Evolutionary conservation across 2,329 filamentous ascomycete species (phyloP), one percentile per base, ranked within the genome.

Genomic region (Coniochaeta sp.): DNA sequence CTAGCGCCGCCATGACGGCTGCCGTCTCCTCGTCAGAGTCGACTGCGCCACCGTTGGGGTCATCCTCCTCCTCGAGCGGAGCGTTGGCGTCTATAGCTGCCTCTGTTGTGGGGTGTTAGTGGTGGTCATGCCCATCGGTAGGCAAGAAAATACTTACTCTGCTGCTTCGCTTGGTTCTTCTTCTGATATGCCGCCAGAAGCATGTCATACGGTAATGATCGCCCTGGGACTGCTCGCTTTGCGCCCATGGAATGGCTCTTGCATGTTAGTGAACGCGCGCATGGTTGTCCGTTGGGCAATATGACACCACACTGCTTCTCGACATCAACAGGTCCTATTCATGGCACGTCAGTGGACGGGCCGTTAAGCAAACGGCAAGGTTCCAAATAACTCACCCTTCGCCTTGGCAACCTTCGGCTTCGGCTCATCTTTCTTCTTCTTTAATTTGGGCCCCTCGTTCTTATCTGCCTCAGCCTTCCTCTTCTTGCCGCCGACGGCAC

Each of bases 151-250:
- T 30, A 79, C 86, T 71, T 77, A 91, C 89, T 95, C 69, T 97
- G 94, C 72, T 96, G 89, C 64, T 96, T 95, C 20, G 94, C 94
- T 68, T 97, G 94, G 62, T 99, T 99, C 77, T 96, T 97, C 78
- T 97, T 96, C 68, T 94, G 89, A 63, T 94, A 94, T 7, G 87
- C 86, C 13, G 87, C 85, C 32, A 96, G 77, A 33, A 96, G 74
- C 86, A 95, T 94, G 67, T 96, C 91, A 64, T 96, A 96, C 1
- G 91, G 91, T 54, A 95, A 71, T 42, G 88, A 94, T 55, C 91
- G 79, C 1, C 91, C 91, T 5, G 89, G 87, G 3, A 96, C 91
- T 1, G 87, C 87, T 59, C 91, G 80, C 70, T 96, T 96, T 5
- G 91, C 87, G 10, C 91, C 91, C 91, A 96, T 96, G n/a, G 81